Evolutionary conservation across 2,329 filamentous ascomycete genomes (phyloP), one percentile per base, ranked within the genome.

Genomic region (Ascochyta pisi): DNA sequence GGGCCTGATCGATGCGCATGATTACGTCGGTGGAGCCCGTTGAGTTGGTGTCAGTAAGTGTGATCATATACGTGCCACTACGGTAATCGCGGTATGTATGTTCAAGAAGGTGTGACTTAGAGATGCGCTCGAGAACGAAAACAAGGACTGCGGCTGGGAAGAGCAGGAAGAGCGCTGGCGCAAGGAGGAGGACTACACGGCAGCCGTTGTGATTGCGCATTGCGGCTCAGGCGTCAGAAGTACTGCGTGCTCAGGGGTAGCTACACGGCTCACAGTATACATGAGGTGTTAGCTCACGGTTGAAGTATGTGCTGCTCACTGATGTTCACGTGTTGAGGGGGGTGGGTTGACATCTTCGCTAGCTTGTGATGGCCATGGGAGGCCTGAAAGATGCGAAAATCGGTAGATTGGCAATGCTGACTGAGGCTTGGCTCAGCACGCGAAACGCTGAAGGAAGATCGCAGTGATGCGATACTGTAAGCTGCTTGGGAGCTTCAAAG

Each of bases 71-170:
- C 4, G 33, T 48, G 43, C 62, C 65, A 35, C n/a, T 52, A 45
- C 57, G 55, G 16, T 31, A 58, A 49, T 61, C 33, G 54, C 64
- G 64, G 1, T 16, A 10, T 0, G 62, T 56, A 15, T 64, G 50
- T 15, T 48, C 24, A 43, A 50, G 26, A 35, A 71, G 58, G 10
- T 66, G 48, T 13, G 46, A 38, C 12, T 57, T 60, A 7, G 69
- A 63, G 19, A 69, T 58, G 48, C 70, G 67, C 24, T 73, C 71
- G 54, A 74, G 69, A 41, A 62, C 42, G 29, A 66, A 50, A 19
- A 58, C 55, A 8, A 73, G 10, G 37, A 61, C 53, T 23, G 67
- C 57, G 44, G 62, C 26, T 7, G 66, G 62, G 48, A 73, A 48
- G 31, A 70, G 63, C 33, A 71, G 44, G 46, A 71, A 51, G 10